Base-by-base conservation (phyloP, 1,139 yeast species). In the Pichiaceae sp. region DNA sequence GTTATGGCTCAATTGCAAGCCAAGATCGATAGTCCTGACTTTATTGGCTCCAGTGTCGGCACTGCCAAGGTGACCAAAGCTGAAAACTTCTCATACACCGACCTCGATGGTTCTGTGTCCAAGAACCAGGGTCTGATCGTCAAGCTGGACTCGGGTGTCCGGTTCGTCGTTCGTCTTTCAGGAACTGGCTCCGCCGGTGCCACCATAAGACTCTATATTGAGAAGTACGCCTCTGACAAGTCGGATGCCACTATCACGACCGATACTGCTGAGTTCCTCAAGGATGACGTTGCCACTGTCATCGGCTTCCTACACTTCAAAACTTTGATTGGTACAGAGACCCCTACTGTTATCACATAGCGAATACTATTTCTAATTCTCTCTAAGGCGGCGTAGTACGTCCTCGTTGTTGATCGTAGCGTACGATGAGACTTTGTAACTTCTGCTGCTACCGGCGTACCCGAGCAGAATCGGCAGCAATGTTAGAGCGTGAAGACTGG, bases 181-280 rank as follows among this genome's bases (percentile, higher is more conserved):
- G 99, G 99, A 40, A 91, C 99, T 11, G 99, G 99, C 5, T 87
- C 97, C 1, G 79, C 95, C 2, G 99, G 98, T 34, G 97, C 98
- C 16, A 91, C 99, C 3, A 89, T 93, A 43, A 78, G 99, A 62
- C 68, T 91, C 48, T 91, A 91, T 62, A 68, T 89, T 57, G 98
- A 91, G 62, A 80, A 80, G 62, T 89, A 84, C 63, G 76, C 82
- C 31, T 53, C 61, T 37, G 94, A 86, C 52, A 57, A 63, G 40
- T 46, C 72, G 14, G 68, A 68, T 32, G 75, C 72, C 53, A 45
- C 29, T 4, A 34, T 56, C 14, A 53, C 53, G 8, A 50, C 62
- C 42, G 60, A 67, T 33, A 94, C 89, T n/a, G 85, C 82, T 48
- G 76, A 77, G 29, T 87, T 65, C 60, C 72, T 91, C 52, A 66